Conservation (phyloP, 441 rosid species). For the Theobroma grandiflorum region DNA sequence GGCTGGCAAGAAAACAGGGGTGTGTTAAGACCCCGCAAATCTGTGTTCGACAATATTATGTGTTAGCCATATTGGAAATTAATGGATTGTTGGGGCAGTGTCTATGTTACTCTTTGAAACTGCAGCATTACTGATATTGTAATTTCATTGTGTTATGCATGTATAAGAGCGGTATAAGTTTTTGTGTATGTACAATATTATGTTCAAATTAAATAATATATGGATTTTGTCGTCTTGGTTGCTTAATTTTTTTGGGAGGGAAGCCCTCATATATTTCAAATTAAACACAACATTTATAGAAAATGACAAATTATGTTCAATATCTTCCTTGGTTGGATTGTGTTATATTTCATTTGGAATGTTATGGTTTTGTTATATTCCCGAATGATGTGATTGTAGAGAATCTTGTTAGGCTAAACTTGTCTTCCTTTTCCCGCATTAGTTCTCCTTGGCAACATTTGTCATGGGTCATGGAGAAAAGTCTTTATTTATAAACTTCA, state of each 20-base stretch:
- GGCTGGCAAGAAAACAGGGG: conserved; percentile 47
- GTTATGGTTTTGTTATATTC: no score
- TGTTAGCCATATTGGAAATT: background rate
- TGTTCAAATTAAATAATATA: background rate
- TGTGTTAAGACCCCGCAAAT: conserved; percentile 44
- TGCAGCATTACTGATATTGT: background rate
- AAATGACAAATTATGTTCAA: no score
- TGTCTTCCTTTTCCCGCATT: no score
- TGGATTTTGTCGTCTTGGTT: background rate
- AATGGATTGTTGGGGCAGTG: background rate
- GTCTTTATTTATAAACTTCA: no score
- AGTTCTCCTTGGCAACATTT: no score
- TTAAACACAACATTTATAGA: no score
- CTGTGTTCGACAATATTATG: background rate
- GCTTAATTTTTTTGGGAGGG: background rate
- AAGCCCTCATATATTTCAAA: no score
- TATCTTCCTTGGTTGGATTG: no score
- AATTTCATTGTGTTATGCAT: background rate
- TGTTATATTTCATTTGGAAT: no score
- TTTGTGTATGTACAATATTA: background rate
- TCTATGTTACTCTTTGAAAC: background rate
- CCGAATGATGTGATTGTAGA: no score
- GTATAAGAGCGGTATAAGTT: background rate
- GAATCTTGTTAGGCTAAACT: no score
- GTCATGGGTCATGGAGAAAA: no score